Evolutionary conservation across 2,329 filamentous ascomycete genomes (phyloP).

Genomic region (Claviceps lovelessii): DNA sequence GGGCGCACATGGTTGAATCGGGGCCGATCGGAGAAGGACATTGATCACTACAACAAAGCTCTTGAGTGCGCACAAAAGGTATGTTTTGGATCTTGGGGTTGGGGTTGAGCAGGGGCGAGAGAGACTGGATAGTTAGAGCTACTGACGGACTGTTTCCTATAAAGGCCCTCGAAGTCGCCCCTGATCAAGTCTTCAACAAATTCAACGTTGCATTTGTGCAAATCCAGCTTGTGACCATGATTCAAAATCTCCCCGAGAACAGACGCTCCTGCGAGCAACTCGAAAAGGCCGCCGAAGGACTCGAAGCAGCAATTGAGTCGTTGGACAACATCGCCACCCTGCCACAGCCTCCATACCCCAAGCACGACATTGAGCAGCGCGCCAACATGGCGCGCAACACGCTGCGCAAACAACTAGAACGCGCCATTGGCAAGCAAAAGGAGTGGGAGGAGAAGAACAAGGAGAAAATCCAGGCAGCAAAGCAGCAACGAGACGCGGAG

Average conservation of each 20-base stretch:
- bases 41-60: constrained; percentile 42
- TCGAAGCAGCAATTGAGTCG: constrained; percentile 72
- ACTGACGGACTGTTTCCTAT: neutral
- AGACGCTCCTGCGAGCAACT: constrained; percentile 70
- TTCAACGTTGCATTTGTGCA: constrained; percentile 98
- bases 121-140: neutral
- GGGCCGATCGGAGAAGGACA: constrained; percentile 48
- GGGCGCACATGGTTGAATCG: constrained; percentile 77
- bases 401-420: constrained; percentile 79
- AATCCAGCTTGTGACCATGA: constrained; percentile 75
- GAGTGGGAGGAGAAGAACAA: constrained; percentile 92
- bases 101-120: no score
- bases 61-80: constrained; percentile 51
- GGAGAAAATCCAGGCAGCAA: constrained; percentile 68
- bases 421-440: constrained; percentile 67
- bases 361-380: constrained; percentile 80
- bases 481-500: constrained; percentile 68
- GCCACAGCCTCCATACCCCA: constrained; percentile 69
- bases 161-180: constrained; percentile 60
- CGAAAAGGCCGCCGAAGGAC: constrained; percentile 60
- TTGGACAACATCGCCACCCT: constrained; percentile 49
- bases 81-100: constrained; percentile 9
- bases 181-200: constrained; percentile 78
- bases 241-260: constrained; percentile 60
- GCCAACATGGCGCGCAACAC: constrained; percentile 97